phyloP scores from a whole-genome alignment of 169 alveolate species.

The Eimeria necatrix region DNA sequence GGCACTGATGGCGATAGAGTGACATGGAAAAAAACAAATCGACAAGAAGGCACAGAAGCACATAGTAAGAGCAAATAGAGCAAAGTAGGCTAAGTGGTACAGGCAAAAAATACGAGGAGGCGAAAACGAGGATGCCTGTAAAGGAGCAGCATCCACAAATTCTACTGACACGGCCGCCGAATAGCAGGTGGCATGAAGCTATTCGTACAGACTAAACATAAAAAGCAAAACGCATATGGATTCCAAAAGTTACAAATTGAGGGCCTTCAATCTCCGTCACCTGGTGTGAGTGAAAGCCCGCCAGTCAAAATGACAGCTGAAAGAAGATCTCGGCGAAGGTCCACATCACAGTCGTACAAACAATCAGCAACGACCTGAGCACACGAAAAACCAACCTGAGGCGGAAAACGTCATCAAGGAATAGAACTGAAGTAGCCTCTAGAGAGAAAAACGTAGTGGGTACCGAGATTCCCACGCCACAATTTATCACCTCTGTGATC shows the following conservation, averaged over 20 bases:
- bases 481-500: not conserved
- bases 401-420: not conserved
- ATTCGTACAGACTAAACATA: too few relatives aligned
- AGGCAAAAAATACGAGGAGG: too few relatives aligned
- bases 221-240: too few relatives aligned
- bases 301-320: conserved; percentile 96
- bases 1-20: not conserved
- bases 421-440: too few relatives aligned
- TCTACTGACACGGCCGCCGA: too few relatives aligned
- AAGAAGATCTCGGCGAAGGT: conserved; percentile 95
- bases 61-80: not conserved
- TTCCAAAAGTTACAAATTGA: conserved; percentile 81
- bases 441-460: too few relatives aligned
- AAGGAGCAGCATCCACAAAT: too few relatives aligned
- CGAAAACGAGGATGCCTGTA: too few relatives aligned
- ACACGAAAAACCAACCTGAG: not conserved
- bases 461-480: not conserved
- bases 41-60: not conserved
- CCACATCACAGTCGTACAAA: conserved; percentile 90
- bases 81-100: not conserved
- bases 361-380: conserved; percentile 69
- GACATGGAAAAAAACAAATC: not conserved
- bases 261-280: conserved; percentile 79
- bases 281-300: conserved; percentile 95
- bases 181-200: not conserved